Base-by-base conservation (phyloP, 352 stramenopile genomes). In the Stephanocyclus meneghinianus region DNA sequence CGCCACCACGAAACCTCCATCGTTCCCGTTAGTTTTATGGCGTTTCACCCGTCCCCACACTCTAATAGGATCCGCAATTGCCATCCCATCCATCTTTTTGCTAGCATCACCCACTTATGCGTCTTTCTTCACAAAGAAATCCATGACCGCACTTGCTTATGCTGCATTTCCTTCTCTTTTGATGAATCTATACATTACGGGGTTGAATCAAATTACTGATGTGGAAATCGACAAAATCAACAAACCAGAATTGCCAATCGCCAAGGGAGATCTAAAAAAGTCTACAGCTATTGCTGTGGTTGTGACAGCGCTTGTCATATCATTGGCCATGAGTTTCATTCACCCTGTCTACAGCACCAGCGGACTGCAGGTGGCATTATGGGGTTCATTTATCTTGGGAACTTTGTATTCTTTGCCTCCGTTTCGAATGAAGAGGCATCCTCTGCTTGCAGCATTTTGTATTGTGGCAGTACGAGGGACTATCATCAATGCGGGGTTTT, bases 181-280 rank as follows among this genome's bases (percentile, higher is more conserved):
- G 15, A 95, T 95, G 78, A 96, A 96, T 80, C 63, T 96, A 18
- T 96, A 95, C 84, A 95, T 96, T 68, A 96, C 93, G 1, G 93
- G 93, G 30, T 77, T 96, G n/a, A 96, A 96, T 80, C 93, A 96
- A 87, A 90, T 96, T 55, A 94, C 88, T 8, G 91, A 95, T 78
- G 88, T 95, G 29, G 89, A 95, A 66, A 95, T 95, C 75, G 92
- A 95, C 75, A 92, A 91, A 71, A 90, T 96, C 32, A 96, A 96
- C 76, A 96, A 96, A 76, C 93, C 93, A n/a, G 70, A 94, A 65
- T 80, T 96, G 30, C 89, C 90, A 10, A 92, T 96, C 65, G 88
- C 91, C 1, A 84, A 86, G 29, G 91, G 92, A 37, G 79, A 93
- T 65, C 71, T 96, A 2, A 87, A 81, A 9, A 67, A 83, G 7